phyloP scores from a whole-genome alignment of 495 filamentous ascomycete species.

The Monascus purpureus region DNA sequence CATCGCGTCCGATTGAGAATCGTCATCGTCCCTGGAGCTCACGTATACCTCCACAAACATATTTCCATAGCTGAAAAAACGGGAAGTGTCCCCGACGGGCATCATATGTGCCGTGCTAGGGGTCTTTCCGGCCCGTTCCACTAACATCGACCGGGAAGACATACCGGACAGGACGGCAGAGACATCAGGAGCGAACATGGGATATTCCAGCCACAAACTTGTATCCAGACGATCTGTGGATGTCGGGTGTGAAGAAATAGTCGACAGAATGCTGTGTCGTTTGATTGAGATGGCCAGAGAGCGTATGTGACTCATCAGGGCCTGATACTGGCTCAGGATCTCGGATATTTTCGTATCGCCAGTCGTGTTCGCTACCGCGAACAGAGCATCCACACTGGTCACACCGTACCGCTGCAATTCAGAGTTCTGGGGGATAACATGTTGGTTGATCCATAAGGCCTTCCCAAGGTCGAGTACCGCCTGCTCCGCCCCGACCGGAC shows the following conservation, averaged over 20 bases:
- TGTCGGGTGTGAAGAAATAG: conserved; percentile 25
- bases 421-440: conserved; percentile 41
- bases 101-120: conserved; percentile 48
- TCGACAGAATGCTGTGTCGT: conserved; percentile 59
- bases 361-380: conserved; percentile 28
- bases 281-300: conserved; percentile 71
- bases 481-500: conserved; percentile 36
- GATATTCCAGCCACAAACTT: conserved; percentile 63
- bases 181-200: conserved; percentile 52
- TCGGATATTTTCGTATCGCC: conserved; percentile 34
- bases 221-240: conserved; percentile 55
- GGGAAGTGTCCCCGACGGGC: conserved; percentile 55
- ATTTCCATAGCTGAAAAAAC: conserved; percentile 58
- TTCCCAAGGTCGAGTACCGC: conserved; percentile 72
- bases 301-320: conserved; percentile 45
- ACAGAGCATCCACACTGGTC: conserved; percentile 29
- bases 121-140: conserved; percentile 19
- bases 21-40: conserved; percentile 46
- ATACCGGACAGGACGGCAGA: conserved; percentile 48
- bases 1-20: conserved; percentile 48
- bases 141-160: conserved; percentile 33
- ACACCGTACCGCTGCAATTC: conserved; percentile 35
- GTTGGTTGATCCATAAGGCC: conserved; percentile 63
- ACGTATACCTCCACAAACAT: conserved; percentile 57
- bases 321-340: conserved; percentile 38